A percentile compares a stretch with the other conserved stretches of the same genome.
Evolutionary conservation across 169 alveolate species (phyloP).

Genomic region (Cyclospora cayetanensis): DNA sequence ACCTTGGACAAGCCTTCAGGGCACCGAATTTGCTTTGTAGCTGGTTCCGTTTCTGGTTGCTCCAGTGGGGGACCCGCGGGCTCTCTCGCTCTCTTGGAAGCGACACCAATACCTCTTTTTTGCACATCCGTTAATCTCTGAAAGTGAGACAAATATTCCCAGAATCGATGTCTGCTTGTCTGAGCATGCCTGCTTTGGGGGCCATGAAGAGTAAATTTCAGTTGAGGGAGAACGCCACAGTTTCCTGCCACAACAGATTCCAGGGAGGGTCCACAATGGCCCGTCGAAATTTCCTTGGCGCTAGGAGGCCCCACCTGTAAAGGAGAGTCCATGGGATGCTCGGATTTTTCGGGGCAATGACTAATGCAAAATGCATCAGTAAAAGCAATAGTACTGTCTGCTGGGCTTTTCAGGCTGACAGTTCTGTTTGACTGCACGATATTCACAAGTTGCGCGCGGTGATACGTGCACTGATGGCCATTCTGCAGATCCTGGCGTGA

Average conservation of each 20-base stretch:
- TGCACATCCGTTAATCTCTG: background rate
- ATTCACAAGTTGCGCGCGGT: conserved; percentile 69
- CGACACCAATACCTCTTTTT: background rate
- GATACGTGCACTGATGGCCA: conserved; percentile 17
- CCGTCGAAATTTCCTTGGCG: background rate
- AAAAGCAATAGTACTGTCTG: conserved; percentile 66
- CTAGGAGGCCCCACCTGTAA: background rate
- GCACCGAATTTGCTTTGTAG: background rate
- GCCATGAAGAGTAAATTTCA: conserved; percentile 13
- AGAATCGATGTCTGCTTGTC: conserved; percentile 28
- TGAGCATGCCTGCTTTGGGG: conserved; percentile 20
- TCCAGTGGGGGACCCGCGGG: background rate
- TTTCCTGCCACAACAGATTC: background rate
- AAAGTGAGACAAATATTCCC: background rate
- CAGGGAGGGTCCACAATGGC: background rate
- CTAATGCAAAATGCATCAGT: conserved; percentile 45
- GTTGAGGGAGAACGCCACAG: background rate
- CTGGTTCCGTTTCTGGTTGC: background rate
- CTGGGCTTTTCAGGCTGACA: conserved; percentile 61
- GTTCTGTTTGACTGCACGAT: conserved; percentile 57
- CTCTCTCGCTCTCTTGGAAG: background rate
- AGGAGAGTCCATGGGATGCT: background rate
- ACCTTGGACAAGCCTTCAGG: background rate
- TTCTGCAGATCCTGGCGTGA: background rate
- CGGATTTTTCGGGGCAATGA: background rate